Evolutionary conservation across 345 rosid species (phyloP), one percentile per base, ranked within the genome.

Genomic region (Hypericum perforatum): DNA sequence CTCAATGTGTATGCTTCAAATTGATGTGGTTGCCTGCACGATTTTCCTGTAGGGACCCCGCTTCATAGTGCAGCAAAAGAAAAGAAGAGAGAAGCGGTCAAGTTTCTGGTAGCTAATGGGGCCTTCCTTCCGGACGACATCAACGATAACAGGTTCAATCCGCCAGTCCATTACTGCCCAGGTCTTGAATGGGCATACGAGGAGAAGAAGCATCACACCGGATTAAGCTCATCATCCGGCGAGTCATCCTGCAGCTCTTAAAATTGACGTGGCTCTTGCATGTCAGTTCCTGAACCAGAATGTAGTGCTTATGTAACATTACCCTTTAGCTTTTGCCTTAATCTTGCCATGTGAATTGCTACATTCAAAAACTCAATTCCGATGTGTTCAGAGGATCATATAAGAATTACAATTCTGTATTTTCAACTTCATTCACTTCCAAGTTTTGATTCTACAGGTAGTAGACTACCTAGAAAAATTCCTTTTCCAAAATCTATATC

Each of bases 171-270:
- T 73, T 87, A 92, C 76, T 92, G 98, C 68, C 76, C 78, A 13
- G 90, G 98, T 39, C 90, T 92, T 63, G 98, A 92, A 71, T 92
- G 95, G 94, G 98, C 96, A 16, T 92, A 92, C 0, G 96, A 88
- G 67, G 96, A 83, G 70, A 65, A 74, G 94, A 71, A 77, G 75
- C 89, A 74, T 36, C 76, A 79, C 36, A 68, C 39, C 40, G 37
- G 56, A 50, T 75, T 59, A 8, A 68, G 50, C 58, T 51, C 56
- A 3, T 69, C 85, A 10, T 52, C 78, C 14, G 78, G 76, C n/a
- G 82, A 86, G 54, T 11, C 70, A 43, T 78, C 77, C 29, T 63
- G 55, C 67, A 80, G 82, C 71, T 80, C 88, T 40, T 83, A 76
- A 49, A 65, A 69, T 61, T 85, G 16, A 64, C 16, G 7, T 5